Conservation (phyloP, 306 rosid genomes). For the Prunus campanulata region DNA sequence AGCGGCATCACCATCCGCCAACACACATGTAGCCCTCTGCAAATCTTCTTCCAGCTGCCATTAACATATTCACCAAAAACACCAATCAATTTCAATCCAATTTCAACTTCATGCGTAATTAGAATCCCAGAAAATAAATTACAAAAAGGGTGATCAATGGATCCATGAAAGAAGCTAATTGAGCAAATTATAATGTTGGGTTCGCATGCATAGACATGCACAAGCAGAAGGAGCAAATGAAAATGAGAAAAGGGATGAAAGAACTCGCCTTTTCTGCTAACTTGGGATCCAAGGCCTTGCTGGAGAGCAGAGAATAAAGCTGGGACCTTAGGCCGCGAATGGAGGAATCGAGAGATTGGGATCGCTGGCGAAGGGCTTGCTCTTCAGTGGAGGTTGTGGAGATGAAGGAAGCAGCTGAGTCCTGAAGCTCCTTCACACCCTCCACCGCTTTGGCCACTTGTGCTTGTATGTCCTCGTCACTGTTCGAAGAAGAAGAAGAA, state of each 20-base stretch:
- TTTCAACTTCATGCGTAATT: not conserved
- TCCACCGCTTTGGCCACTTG: conserved; percentile 57
- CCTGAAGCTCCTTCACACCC: conserved; percentile 73
- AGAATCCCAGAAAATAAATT: not conserved
- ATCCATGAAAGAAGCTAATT: conserved; percentile 1
- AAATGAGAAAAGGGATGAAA: not conserved
- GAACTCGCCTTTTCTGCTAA: conserved; percentile 59
- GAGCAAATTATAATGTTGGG: not conserved
- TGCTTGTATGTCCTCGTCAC: conserved; percentile 42
- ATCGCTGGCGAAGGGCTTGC: conserved; percentile 73
- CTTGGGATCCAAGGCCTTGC: conserved; percentile 47
- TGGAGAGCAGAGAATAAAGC: conserved; percentile 49
- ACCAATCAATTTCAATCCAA: not conserved
- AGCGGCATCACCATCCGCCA: conserved; percentile 83
- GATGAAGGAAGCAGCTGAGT: conserved; percentile 51
- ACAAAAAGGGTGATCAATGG: not conserved
- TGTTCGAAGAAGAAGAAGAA: not conserved
- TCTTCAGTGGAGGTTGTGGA: conserved; percentile 47
- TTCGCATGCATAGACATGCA: conserved; percentile 10
- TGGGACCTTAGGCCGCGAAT: conserved; percentile 63
- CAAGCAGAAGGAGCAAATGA: not conserved
- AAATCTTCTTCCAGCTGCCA: conserved; percentile 83
- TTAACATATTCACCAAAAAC: conserved; percentile 1
- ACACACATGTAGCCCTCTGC: conserved; percentile 67
- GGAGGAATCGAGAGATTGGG: conserved; percentile 53